Evolutionary conservation across 352 stramenopile species (phyloP).

Genomic region (Globisporangium emineosum): DNA sequence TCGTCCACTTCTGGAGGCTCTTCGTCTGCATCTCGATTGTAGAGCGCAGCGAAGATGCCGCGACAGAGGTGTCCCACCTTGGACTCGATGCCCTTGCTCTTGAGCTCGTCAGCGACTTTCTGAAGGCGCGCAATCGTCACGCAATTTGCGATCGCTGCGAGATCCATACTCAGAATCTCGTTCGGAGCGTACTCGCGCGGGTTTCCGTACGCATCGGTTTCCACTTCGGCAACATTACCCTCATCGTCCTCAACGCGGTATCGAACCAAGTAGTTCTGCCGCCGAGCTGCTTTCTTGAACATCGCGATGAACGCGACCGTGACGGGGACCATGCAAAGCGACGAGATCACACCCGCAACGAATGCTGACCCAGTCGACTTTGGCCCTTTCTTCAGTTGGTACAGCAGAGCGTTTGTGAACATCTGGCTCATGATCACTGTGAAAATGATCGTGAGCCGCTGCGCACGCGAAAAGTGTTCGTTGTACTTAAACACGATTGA

Average conservation of each 20-base stretch:
- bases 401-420: slow-evolving; percentile 68
- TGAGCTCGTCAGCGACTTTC: slow-evolving; percentile 32
- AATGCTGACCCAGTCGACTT: slow-evolving; percentile 49
- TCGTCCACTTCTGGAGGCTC: slow-evolving; percentile 24
- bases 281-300: slow-evolving; percentile 65
- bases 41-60: slow-evolving; percentile 56
- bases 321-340: slow-evolving; percentile 61
- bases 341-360: slow-evolving; percentile 54
- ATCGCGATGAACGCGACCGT: slow-evolving; percentile 63
- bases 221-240: slow-evolving; percentile 55
- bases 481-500: slow-evolving; percentile 76
- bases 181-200: slow-evolving; percentile 40
- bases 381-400: slow-evolving; percentile 40
- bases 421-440: slow-evolving; percentile 70
- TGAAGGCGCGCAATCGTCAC: slow-evolving; percentile 32
- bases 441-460: slow-evolving; percentile 68
- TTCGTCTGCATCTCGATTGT: slow-evolving; percentile 51
- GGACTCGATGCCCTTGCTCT: slow-evolving; percentile 23
- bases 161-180: slow-evolving; percentile 52
- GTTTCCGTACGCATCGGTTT: slow-evolving; percentile 65
- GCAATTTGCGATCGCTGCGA: slow-evolving; percentile 44
- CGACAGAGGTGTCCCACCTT: slow-evolving; percentile 42
- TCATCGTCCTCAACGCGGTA: slow-evolving; percentile 62
- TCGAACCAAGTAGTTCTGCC: slow-evolving; percentile 59
- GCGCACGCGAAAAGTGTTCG: slow-evolving; percentile 57